phyloP scores from a whole-genome alignment of 2,329 filamentous ascomycete genomes.

The Fusarium pseudoanthophilum region DNA sequence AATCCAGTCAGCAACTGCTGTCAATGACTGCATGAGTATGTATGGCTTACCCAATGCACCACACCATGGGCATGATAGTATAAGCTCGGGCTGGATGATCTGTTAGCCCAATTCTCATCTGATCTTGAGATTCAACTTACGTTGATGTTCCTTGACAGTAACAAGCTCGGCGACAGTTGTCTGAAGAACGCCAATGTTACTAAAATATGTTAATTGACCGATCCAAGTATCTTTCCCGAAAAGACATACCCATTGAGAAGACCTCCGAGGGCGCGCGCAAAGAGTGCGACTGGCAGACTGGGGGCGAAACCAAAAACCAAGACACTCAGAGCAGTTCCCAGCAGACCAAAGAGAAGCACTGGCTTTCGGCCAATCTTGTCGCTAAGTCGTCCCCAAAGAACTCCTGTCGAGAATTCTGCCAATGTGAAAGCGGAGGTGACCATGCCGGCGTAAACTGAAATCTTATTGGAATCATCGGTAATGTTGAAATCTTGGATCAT shows the following conservation, averaged over 20 bases:
- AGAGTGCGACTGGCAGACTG: conserved; percentile 81
- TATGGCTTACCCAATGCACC: conserved; percentile 83
- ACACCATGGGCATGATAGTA: conserved; percentile 97
- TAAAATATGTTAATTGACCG: conserved; percentile 49
- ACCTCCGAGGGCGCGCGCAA: conserved; percentile 89
- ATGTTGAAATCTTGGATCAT: conserved; percentile 95
- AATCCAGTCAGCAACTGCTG: conserved; percentile 39
- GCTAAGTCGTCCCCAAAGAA: conserved; percentile 93
- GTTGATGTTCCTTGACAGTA: conserved; percentile 91
- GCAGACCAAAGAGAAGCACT: conserved; percentile 87
- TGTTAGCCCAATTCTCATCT: conserved; percentile 40
- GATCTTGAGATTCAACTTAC: conserved; percentile 59
- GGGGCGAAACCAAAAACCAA: conserved; percentile 90
- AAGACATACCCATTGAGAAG: conserved; percentile 84
- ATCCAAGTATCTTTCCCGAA: neutral
- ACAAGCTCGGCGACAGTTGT: conserved; percentile 96
- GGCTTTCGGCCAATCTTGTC: conserved; percentile 94
- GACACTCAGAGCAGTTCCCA: conserved; percentile 92
- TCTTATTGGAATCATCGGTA: conserved; percentile 79
- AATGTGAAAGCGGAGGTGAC: conserved; percentile 97
- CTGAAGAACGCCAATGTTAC: conserved; percentile 93
- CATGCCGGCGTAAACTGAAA: conserved; percentile 93
- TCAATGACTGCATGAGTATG: neutral
- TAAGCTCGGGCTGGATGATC: conserved; percentile 79
- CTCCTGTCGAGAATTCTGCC: conserved; percentile 91